Base-by-base conservation (phyloP, 768 basidiomycete genomes). In the Mycena vulgaris region DNA sequence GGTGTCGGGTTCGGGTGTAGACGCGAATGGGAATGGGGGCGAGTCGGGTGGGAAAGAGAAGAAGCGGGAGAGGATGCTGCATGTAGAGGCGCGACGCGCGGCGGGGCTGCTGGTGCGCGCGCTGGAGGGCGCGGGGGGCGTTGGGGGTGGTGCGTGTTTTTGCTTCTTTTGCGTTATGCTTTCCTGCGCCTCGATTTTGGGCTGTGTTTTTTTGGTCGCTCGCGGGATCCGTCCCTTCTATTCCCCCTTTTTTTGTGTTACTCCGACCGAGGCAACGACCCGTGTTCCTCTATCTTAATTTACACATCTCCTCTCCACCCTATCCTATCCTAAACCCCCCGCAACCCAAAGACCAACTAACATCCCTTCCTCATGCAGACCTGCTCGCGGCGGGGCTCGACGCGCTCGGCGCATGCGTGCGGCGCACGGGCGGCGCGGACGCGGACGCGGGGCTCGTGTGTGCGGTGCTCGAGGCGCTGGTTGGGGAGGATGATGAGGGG, bases 361-460 rank as follows among this genome's bases (percentile, higher is more conserved):
- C 51, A 3, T 2, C 25, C 28, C 30, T 28, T 37, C 66, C 17
- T 27, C 57, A 28, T 40, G 57, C 45, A 86, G 88, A 79, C 35
- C 75, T 92, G n/a, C 88, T 89, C 67, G 76, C 82, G 13, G 78
- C 79, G 1, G 87, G 85, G 2, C 92, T 91, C 86, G 79, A 77
- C 5, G 76, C 81, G 0, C 73, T 93, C 6, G 70, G 78, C 0
- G 63, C 67, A 5, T 75, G 74, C 8, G 76, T 87, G 27, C 78
- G 76, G 49, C 61, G 59, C 3, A 73, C 79, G 3, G 71, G 71
- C 10, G 63, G 69, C 23, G 66, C 75, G 11, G 64, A 76, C 16
- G 66, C 72, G 9, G 74, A 76, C 28, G 69, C 84, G 0, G 66
- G 68, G 13, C 75, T 91, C 6, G 79, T 88, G 4, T 81, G 89